Percentiles rank a stretch among this genome's conserved stretches.
Conservation (phyloP, 2,329 filamentous ascomycete species). For the Aspergillus quadrilineatus region DNA sequence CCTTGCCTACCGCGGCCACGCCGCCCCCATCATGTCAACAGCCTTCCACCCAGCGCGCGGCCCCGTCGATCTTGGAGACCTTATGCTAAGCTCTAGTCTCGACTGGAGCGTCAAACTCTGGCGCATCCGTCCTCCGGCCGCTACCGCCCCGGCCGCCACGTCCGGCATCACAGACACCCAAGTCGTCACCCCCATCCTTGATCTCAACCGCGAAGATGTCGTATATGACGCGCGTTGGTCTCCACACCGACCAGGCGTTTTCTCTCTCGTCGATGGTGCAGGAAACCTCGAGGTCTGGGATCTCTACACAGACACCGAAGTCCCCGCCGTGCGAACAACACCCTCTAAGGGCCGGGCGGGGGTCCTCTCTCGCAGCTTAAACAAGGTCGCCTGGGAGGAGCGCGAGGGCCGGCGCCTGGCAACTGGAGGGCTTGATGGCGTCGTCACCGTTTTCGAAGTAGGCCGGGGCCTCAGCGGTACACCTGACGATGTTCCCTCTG, state of each 20-base stretch:
- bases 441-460: conserved; percentile 91
- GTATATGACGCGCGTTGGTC: conserved; percentile 97
- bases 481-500: conserved; percentile 75
- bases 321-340: conserved; percentile 77
- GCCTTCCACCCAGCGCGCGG: conserved; percentile 93
- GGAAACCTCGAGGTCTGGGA: conserved; percentile 95
- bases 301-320: conserved; percentile 85
- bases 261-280: conserved; percentile 89
- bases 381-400: conserved; percentile 92
- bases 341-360: conserved; percentile 63
- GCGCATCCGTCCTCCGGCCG: conserved; percentile 68
- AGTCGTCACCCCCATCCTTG: conserved; percentile 71
- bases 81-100: conserved; percentile 86
- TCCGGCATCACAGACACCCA: conserved; percentile 44
- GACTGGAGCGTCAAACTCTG: conserved; percentile 98
- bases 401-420: conserved; percentile 83
- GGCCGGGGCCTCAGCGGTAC: conserved; percentile 69
- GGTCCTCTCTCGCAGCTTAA: conserved; percentile 80
- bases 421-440: conserved; percentile 87
- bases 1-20: conserved; percentile 84
- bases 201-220: conserved; percentile 90
- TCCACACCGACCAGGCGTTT: conserved; percentile 88
- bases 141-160: conserved; percentile 38
- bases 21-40: conserved; percentile 91
- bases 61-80: conserved; percentile 88